Base-by-base conservation (phyloP, 352 stramenopile species). In the Saprolegnia diclina region DNA sequence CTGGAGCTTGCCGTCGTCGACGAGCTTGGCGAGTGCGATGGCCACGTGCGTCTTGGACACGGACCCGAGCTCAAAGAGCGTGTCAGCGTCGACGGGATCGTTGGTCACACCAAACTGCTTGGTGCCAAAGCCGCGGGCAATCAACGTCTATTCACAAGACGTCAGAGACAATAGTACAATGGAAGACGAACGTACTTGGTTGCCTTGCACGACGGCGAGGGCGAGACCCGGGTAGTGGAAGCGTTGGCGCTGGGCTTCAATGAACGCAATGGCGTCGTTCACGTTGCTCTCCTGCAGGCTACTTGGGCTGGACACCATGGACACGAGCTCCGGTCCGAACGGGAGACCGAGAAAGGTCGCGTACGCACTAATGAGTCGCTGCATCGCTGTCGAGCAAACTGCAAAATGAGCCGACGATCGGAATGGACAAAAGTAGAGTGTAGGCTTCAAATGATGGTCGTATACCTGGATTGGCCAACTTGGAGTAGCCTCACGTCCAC, bases 61-160 rank as follows among this genome's bases (percentile, higher is more conserved):
- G 0, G 82, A 90, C 9, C 80, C 82, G 56, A 90, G 86, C 71
- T 90, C 78, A 67, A 90, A 90, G 57, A 88, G 67, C 21, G 79
- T 79, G 10, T 76, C 74, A 42, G 67, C 72, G 2, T 76, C 76
- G 32, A 88, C 80, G 0, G 53, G 29, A 52, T 72, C 82, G 10
- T 22, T 40, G 5, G 5, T 26, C 14, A 56, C 53, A 22, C 50
- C 64, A 1, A 59, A 3, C 44, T 67, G 32, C 18, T 67, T 67
- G 19, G 42, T n/a, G 32, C 62, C 62, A 67, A 67, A 59, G 24
- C 62, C 62, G 9, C 61, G 38, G 40, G 62, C 62, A 57, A 67
- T 56, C 14, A 67, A n/a, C 5, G 62, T 67, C 50, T 67, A 40
- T 42, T 16, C 35, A 13, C 19, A 2, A 59, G 24, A 11, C 32